Conservation (phyloP, 148 eudicot genomes). For the Drosera capensis region DNA sequence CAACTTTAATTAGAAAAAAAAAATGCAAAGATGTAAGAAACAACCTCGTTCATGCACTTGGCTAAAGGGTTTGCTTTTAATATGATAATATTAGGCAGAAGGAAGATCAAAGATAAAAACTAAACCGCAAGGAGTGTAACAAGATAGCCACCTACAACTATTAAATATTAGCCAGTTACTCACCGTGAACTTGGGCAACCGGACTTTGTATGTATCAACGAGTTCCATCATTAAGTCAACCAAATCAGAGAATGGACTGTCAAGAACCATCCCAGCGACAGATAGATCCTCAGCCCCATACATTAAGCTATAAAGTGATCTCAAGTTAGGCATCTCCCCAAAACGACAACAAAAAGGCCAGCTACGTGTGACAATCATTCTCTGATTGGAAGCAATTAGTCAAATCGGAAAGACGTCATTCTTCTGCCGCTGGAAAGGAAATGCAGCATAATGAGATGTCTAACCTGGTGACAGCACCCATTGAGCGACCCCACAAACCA, state of each 20-base stretch:
- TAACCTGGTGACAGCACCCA: constrained; percentile 96
- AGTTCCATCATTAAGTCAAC: constrained; percentile 99
- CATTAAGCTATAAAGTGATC: constrained; percentile 60
- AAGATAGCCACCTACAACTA: not conserved
- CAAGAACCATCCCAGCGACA: constrained; percentile 97
- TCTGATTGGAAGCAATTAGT: not conserved
- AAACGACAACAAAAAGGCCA: not conserved
- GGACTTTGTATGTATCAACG: constrained; percentile 90
- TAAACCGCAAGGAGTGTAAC: too few relatives aligned
- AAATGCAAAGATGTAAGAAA: too few relatives aligned
- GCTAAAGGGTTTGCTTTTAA: too few relatives aligned
- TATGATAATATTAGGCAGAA: too few relatives aligned
- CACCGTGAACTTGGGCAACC: constrained; percentile 91
- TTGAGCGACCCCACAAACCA: constrained; percentile 99
- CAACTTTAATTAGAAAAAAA: too few relatives aligned
- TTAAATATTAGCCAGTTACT: constrained; percentile 14
- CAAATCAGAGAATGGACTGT: constrained; percentile 95
- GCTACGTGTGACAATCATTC: not conserved
- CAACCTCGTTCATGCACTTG: too few relatives aligned
- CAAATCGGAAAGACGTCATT: too few relatives aligned
- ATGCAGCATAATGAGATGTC: constrained; percentile 7
- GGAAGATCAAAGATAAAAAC: too few relatives aligned
- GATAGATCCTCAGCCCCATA: constrained; percentile 99
- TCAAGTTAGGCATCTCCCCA: constrained; percentile 1
- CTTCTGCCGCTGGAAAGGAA: constrained; percentile 1